Conservation (phyloP, 352 stramenopile genomes). For the Globisporangium nodosum region DNA sequence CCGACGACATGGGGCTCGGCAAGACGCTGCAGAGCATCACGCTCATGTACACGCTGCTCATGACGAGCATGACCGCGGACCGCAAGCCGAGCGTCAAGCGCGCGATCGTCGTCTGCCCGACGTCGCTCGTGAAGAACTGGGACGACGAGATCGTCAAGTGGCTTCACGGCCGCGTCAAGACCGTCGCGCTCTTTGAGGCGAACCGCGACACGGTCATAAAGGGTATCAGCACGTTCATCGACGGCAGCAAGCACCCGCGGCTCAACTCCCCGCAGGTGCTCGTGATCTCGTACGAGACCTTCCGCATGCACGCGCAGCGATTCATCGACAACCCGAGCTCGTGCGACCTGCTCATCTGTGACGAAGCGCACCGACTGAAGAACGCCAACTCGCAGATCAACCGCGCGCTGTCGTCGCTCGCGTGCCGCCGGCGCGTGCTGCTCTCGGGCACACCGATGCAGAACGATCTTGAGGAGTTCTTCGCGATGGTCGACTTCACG, state of each 20-base stretch:
- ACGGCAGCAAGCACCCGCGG: constrained; percentile 62
- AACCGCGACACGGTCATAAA: constrained; percentile 80
- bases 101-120: constrained; percentile 80
- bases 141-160: constrained; percentile 88
- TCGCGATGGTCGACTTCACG: constrained; percentile 94
- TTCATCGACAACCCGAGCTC: constrained; percentile 81
- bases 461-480: constrained; percentile 99
- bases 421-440: constrained; percentile 90
- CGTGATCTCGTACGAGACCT: constrained; percentile 90
- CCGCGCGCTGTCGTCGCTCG: constrained; percentile 66
- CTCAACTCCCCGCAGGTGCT: constrained; percentile 64
- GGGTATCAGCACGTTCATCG: constrained; percentile 77
- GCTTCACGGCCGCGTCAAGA: constrained; percentile 81
- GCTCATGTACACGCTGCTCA: constrained; percentile 82
- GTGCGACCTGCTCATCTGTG: constrained; percentile 97
- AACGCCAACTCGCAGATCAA: constrained; percentile 95
- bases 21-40: constrained; percentile 88
- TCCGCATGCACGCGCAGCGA: constrained; percentile 89
- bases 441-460: constrained; percentile 98
- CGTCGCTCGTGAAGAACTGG: constrained; percentile 87
- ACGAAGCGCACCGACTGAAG: constrained; percentile 98
- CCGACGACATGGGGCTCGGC: constrained; percentile 85
- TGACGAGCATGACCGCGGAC: constrained; percentile 48
- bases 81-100: constrained; percentile 61
- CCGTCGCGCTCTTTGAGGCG: constrained; percentile 74